A percentile compares a stretch with the other conserved stretches of the same genome.
phyloP scores from a whole-genome alignment of 257 asterid species.

The Nicotiana undulata region DNA sequence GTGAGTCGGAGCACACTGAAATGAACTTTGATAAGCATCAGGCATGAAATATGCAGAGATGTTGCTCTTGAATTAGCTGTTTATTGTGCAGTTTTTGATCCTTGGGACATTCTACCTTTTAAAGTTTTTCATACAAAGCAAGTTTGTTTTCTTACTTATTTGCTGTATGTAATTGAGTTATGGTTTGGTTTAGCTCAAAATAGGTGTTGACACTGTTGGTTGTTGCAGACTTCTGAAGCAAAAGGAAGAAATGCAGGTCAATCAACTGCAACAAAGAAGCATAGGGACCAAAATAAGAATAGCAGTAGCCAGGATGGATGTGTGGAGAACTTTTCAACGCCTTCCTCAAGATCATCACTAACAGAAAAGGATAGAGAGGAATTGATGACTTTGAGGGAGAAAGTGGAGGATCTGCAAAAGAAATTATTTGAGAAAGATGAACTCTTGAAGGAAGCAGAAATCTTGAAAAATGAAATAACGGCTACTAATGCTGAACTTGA shows the following conservation, averaged over 20 bases:
- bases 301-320: constrained; percentile 31
- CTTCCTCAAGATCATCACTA: constrained; percentile 45
- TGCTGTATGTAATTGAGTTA: background rate
- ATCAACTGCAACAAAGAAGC: constrained; percentile 39
- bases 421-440: constrained; percentile 69
- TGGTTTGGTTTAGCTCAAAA: background rate
- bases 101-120: background rate
- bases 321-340: constrained; percentile 38
- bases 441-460: constrained; percentile 55
- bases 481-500: constrained; percentile 32
- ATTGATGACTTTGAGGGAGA: constrained; percentile 45
- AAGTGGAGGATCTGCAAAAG: constrained; percentile 59
- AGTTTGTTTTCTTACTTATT: background rate
- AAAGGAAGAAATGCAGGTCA: constrained; percentile 48
- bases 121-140: background rate
- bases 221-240: constrained; percentile 42
- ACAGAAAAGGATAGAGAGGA: constrained; percentile 75
- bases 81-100: background rate
- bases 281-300: constrained; percentile 33
- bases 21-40: background rate
- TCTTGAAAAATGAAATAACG: constrained; percentile 46
- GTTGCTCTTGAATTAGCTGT: background rate
- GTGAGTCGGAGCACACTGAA: background rate
- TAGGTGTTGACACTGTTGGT: constrained; percentile 17
- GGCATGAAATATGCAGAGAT: background rate